A percentile compares a stretch with the other conserved stretches of the same genome.
These are phyloP conservation scores for Magnusiomyces tetraspermus DNA, from an alignment of 1,139 yeast species.

Conservation along the genomic window DNA sequence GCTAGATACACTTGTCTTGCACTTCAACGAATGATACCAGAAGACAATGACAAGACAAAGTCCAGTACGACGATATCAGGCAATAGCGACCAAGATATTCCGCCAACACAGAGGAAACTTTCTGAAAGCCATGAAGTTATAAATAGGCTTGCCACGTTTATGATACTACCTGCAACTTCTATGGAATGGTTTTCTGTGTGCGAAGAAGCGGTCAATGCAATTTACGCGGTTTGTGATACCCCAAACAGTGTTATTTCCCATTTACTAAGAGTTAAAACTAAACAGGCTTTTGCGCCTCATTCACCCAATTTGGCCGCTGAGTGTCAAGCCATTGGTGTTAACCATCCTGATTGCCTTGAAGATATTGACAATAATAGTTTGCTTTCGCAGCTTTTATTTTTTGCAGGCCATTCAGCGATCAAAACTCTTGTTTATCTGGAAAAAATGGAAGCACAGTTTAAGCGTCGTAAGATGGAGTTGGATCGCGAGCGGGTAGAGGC, in stretches of 20 bases:
- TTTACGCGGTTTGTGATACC: slow-evolving; percentile 55
- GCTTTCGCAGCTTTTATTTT: slow-evolving; percentile 69
- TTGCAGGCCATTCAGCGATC: slow-evolving; percentile 85
- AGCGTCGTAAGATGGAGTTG: slow-evolving; percentile 65
- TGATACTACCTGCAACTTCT: slow-evolving; percentile 38
- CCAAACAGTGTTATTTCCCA: slow-evolving; percentile 65
- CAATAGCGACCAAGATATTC: slow-evolving; percentile 15
- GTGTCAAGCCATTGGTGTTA: not conserved
- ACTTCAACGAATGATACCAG: slow-evolving; percentile 52
- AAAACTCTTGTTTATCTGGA: slow-evolving; percentile 80
- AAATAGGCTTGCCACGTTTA: slow-evolving; percentile 41
- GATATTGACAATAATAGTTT: slow-evolving; percentile 2
- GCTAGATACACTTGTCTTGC: slow-evolving; percentile 80
- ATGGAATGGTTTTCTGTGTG: slow-evolving; percentile 88
- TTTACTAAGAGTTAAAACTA: slow-evolving; percentile 48
- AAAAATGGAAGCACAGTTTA: slow-evolving; percentile 73
- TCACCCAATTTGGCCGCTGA: not conserved
- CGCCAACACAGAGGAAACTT: slow-evolving; percentile 23
- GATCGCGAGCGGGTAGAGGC: slow-evolving; percentile 37
- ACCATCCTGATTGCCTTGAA: not conserved
- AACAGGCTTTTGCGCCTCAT: slow-evolving; percentile 37
- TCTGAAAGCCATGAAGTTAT: slow-evolving; percentile 57
- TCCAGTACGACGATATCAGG: not conserved
- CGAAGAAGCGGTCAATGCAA: slow-evolving; percentile 79
- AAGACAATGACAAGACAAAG: slow-evolving; percentile 26